Conservation (phyloP, 2,329 filamentous ascomycete genomes). For the Penicillium sp. region DNA sequence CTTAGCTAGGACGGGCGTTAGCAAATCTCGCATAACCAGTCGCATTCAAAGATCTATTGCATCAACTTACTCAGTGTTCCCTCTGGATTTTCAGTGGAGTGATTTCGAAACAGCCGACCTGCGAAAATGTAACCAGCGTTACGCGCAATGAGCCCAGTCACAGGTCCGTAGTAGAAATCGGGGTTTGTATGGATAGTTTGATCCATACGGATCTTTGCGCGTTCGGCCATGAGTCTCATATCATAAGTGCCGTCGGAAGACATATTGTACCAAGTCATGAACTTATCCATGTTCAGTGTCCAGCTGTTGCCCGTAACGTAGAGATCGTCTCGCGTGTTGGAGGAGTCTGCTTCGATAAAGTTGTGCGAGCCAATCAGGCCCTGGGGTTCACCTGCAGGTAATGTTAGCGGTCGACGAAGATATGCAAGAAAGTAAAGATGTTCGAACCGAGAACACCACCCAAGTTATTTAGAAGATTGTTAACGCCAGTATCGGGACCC, state of each 20-base stretch:
- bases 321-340: slow-evolving; percentile 54
- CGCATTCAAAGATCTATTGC: not conserved
- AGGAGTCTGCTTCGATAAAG: slow-evolving; percentile 56
- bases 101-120: slow-evolving; percentile 47
- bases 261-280: slow-evolving; percentile 50
- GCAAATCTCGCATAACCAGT: not conserved
- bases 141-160: slow-evolving; percentile 51
- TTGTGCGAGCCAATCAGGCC: slow-evolving; percentile 56
- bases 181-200: slow-evolving; percentile 54
- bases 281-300: slow-evolving; percentile 54
- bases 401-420: not conserved
- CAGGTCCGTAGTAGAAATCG: slow-evolving; percentile 56
- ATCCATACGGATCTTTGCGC: slow-evolving; percentile 48
- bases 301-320: slow-evolving; percentile 54
- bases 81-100: slow-evolving; percentile 44
- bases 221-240: slow-evolving; percentile 46
- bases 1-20: slow-evolving; percentile 33
- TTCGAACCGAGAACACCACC: slow-evolving; percentile 44
- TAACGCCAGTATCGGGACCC: slow-evolving; percentile 40
- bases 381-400: slow-evolving; percentile 41
- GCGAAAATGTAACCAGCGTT: slow-evolving; percentile 52
- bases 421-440: not conserved
- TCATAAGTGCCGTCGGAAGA: slow-evolving; percentile 42
- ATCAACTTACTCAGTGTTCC: slow-evolving; percentile 38
- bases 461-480: slow-evolving; percentile 47